Base-by-base conservation (phyloP, 495 filamentous ascomycete genomes). In the Trichoderma asperelloides region DNA sequence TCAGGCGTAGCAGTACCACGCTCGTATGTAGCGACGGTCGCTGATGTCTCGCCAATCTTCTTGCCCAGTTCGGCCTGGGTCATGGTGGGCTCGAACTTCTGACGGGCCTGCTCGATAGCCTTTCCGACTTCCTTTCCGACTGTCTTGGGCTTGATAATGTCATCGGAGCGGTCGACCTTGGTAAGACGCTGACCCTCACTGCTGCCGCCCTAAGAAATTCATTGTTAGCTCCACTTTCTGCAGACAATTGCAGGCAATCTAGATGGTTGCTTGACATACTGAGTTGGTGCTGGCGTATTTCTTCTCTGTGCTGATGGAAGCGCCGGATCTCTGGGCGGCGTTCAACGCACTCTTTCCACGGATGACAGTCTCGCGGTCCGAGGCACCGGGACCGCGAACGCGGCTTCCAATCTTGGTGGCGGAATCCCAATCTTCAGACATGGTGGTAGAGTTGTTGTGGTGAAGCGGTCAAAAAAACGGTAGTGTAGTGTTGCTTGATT, bases 111-210 rank as follows among this genome's bases (percentile, higher is more conserved):
- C 71, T 86, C 84, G 85, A 98, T 96, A 28, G 89, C 91, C 67
- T 89, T 85, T 69, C 89, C 93, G 68, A 98, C 92, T 64, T 86
- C 81, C 69, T 80, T 76, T 71, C 93, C 91, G 63, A 97, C 84
- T 65, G 92, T 96, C 78, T 93, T 93, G 71, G 92, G 92, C 81
- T 96, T 96, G 77, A 97, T 87, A 80, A 97, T 96, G 76, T 97
- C 95, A 84, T 98, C 96, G 77, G 87, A 86, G 72, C 95, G 95
- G 85, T 98, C 95, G 76, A 99, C 93, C 84, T 97, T 99, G 57
- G 95, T 98, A 65, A 98, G 84, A 74, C 90, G 92, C 79, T 99
- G 95, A 73, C 95, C 95, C 82, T 98, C 94, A 69, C 83, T 45
- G 28, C 81, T 63, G 75, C 82, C 69, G 84, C 72, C 74, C 86